A percentile compares a stretch with the other conserved stretches of the same genome.
These are phyloP conservation scores for Aspergillus sp. DNA, from an alignment of 2,329 filamentous ascomycete species.

Conservation along the genomic window DNA sequence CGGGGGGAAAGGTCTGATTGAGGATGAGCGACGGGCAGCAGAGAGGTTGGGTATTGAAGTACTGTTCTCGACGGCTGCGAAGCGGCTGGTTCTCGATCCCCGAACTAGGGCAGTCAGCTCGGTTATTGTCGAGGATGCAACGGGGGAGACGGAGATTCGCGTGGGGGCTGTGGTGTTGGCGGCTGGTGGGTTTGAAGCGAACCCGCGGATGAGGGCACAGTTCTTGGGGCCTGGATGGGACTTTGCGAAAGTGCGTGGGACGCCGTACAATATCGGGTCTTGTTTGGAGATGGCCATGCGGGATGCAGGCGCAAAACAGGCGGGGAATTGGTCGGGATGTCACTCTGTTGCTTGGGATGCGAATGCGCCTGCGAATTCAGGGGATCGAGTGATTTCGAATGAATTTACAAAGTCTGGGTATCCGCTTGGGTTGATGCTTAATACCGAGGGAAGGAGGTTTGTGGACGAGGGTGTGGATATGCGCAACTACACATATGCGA, in stretches of 20 bases:
- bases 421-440: conserved; percentile 65
- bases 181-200: conserved; percentile 66
- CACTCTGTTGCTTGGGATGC: conserved; percentile 67
- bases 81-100: conserved; percentile 20
- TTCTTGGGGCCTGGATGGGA: conserved; percentile 63
- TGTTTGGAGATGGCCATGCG: conserved; percentile 55
- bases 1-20: conserved; percentile 60
- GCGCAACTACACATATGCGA: conserved; percentile 67
- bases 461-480: conserved; percentile 67
- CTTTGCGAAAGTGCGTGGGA: conserved; percentile 61
- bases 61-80: conserved; percentile 49
- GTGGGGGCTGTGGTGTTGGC: conserved; percentile 28
- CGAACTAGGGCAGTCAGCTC: conserved; percentile 19
- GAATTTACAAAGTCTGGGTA: conserved; percentile 70
- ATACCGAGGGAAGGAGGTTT: conserved; percentile 58
- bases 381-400: conserved; percentile 60
- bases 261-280: conserved; percentile 64
- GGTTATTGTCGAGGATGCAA: conserved; percentile 19
- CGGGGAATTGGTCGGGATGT: conserved; percentile 64
- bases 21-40: conserved; percentile 50
- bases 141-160: conserved; percentile 17
- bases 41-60: conserved; percentile 44
- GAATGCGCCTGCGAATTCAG: conserved; percentile 54
- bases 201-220: conserved; percentile 55
- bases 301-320: conserved; percentile 51